Conservation (phyloP, 352 stramenopile species). For the Pythium oligandrum region DNA sequence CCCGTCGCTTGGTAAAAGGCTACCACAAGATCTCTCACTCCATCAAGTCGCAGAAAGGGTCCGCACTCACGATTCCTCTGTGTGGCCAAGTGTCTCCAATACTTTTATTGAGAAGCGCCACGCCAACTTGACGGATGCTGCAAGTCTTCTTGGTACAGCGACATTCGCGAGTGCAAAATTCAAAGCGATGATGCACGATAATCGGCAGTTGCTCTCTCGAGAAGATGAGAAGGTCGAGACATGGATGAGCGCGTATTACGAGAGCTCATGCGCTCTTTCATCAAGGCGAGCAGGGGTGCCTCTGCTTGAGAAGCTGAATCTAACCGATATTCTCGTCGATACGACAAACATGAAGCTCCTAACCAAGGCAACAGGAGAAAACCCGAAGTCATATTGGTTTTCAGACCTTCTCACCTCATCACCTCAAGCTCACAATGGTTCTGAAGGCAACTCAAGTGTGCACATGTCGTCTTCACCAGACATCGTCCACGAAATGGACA, state of each 20-base stretch:
- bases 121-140: no score
- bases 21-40: conserved; percentile 1
- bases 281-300: neutral
- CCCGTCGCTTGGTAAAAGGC: neutral
- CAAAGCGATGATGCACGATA: neutral
- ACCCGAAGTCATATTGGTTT: no score
- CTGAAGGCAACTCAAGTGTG: no score
- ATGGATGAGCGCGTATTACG: conserved; percentile 7
- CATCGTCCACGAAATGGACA: neutral
- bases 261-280: conserved; percentile 6
- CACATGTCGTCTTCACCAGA: no score
- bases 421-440: no score
- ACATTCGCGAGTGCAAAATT: conserved; percentile 8
- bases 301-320: conserved; percentile 1
- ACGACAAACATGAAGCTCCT: no score
- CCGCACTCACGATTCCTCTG: no score
- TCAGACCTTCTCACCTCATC: no score
- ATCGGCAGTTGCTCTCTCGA: neutral
- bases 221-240: conserved; percentile 1
- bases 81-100: no score
- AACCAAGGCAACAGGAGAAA: no score
- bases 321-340: neutral
- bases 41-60: neutral
- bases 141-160: neutral
- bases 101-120: no score